Base-by-base conservation (phyloP, 163 green algal genomes). In the Volvox carteri region DNA sequence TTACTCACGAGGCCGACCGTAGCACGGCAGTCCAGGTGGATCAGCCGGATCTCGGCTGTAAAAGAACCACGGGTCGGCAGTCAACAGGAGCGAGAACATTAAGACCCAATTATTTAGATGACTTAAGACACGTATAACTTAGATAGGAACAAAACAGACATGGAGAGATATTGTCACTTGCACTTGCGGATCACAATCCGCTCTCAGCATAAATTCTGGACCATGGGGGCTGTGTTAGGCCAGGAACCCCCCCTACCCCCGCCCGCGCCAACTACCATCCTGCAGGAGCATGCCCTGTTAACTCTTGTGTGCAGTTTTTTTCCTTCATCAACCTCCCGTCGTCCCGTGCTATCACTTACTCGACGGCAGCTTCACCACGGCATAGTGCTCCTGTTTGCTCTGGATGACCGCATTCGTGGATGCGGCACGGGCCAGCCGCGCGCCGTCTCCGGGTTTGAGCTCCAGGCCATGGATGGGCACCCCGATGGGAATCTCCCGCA, bases 1-100 rank as follows among this genome's bases (percentile, higher is more conserved):
- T 99, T 99, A 70, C 92, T 96, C n/a, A 99, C 94, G 12, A 86
- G 86, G 37, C 98, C 98, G 14, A 99, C 94, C 21, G 97, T 99
- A 52, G 98, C 98, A 16, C 92, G 93, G 93, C 98, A 99, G 35
- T 92, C 46, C 2, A 92, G 72, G 44, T 93, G 87, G 4, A 99
- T 93, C 44, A 95, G 76, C 25, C 97, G 92, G 90, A 97, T 95
- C 92, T 99, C 97, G 44, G 97, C 97, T 95, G 87, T 39, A 75
- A 3, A 16, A 11, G 23, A 25, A 2, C 11, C 65, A 75, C 62
- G 62, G 19, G 62, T 19, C n/a, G 23, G 30, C 30, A 75, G 30
- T 46, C n/a, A n/a, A n/a, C n/a, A 23, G 56, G 56, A 67, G 9
- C 12, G 50, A 23, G 7, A 70, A 70, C 58, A n/a, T n/a, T n/a